Evolutionary conservation across 1,284 basidiomycete genomes (phyloP), one percentile per base, ranked within the genome.

Genomic region (Cryptococcus deneoformans): DNA sequence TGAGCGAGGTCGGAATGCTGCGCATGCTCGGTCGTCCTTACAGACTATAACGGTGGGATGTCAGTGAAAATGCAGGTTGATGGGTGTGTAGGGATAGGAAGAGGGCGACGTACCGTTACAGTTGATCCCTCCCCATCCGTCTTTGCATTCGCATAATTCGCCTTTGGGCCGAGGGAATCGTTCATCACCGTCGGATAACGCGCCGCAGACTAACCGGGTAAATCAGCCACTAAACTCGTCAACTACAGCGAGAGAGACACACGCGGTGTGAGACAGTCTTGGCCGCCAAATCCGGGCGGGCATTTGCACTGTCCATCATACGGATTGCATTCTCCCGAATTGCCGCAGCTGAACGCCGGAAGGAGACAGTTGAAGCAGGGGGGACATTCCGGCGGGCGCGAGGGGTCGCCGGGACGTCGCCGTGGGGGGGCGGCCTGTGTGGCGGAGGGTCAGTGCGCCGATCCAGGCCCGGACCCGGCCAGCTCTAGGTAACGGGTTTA

Each of bases 41-140:
- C 93, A 97, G 0, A 96, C 92, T 94, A 71, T 2, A 40, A 34
- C 40, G 34, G 3, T 29, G 29, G 29, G 5, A 29, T 29, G 29
- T 29, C 29, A 42, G 43, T 49, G 7, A n/a, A 44, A 44, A 20
- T 42, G 16, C n/a, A n/a, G 35, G 3, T 34, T n/a, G 6, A 20
- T 20, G 20, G 20, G 20, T 20, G 20, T 20, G 20, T 20, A 20
- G 20, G 20, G 20, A 20, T 20, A 20, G 20, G 20, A 20, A 20
- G 3, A n/a, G 46, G 12, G 24, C 36, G 59, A 73, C 84, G 61
- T 57, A 92, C 92, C 92, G 76, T 97, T 96, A 79, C 94, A 98
- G 72, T 97, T 98, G 65, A 98, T 88, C 11, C 95, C 94, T 49
- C 83, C 84, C 94, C 94, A 99, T 0, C 93, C 94, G 1, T 92